Evolutionary conservation across 208 protist species (phyloP), one percentile per base, ranked within the genome.

Genomic region (Eutreptiella sp.): DNA sequence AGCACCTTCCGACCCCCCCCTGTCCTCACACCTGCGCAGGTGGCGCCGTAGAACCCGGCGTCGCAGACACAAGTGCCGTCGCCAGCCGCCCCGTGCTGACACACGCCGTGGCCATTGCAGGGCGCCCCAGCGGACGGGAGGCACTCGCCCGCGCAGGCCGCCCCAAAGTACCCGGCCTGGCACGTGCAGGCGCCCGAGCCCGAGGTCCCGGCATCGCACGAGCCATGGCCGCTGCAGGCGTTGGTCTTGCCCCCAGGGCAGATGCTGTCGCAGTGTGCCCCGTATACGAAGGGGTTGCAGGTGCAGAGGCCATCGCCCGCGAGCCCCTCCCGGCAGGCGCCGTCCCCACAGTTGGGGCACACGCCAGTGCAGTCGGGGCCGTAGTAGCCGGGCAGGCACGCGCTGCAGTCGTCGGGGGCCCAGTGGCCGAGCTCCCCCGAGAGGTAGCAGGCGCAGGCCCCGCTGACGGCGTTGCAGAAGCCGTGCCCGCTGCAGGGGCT

Each of bases 61-160:
- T 43, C 58, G 43, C 58, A 64, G 7, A 7, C 50, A 60, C 58
- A 64, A 7, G 36, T 5, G 5, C 58, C 58, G 34, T n/a, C 63
- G 43, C 58, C 58, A 9, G 43, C 63, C 16, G 38, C 50, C 5
- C 58, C 58, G 29, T n/a, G n/a, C 26, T 26, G 11, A 38, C 58
- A 64, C 14, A 43, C 36, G 4, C 58, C 58, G n/a, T 64, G 45
- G 9, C n/a, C 43, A 60, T 50, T 62, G 28, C 58, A 64, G 7
- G 58, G 58, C 59, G 33, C 7, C 31, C 58, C 59, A 5, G 48
- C 5, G 11, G 48, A 43, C 4, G 48, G 48, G 50, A 9, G 46
- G 50, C 58, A 64, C 48, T 46, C 38, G 7, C 4, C 19, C 14
- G n/a, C 21, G 53, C 58, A 64, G 14, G 16, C 7, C 21, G 53